Evolutionary conservation across 495 filamentous ascomycete species (phyloP), one percentile per base, ranked within the genome.

Genomic region (Annulohypoxylon maeteangense): DNA sequence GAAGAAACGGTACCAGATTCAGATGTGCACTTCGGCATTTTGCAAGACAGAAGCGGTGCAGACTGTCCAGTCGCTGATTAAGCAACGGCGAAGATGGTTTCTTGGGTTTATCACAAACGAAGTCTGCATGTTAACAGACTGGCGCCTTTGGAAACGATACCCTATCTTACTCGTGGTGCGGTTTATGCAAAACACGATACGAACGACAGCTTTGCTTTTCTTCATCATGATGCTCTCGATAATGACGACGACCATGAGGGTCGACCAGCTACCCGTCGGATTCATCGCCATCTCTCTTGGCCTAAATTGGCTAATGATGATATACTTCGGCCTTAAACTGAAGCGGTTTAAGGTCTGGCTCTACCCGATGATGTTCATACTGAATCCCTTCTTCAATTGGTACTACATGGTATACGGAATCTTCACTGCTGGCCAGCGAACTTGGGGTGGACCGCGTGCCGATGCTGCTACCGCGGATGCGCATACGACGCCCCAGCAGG

Each of bases 341-440:
- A 91, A 90, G 72, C 90, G 95, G 11, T 97, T 87, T 81, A 98
- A 99, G 83, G 89, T 93, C 65, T 94, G 92, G 92, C 86, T 97
- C 0, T 99, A 99, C 76, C 94, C 95, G 0, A 56, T 99, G 60
- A 97, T 99, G 94, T 99, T 98, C 76, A 79, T 97, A 56, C 76
- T 98, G 64, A 98, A 97, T 75, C 95, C 95, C 0, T 97, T 98
- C 77, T 95, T 98, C 86, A 98, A 99, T 80, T 99, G 95, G 95
- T 85, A 93, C 38, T 99, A 98, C 82, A 97, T 97, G 91, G 91
- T 97, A 8, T 90, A 90, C 76, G 88, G 88, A 44, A 89, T 90
- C 31, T 97, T 97, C 78, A 99, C 95, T 4, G 94, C 95, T 20
- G 94, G 95, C 20, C 93, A 98, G 77, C 87, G 95, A 36, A 99